Evolutionary conservation across 495 filamentous ascomycete genomes (phyloP), one percentile per base, ranked within the genome.

Genomic region (Jackrogersella minutella): DNA sequence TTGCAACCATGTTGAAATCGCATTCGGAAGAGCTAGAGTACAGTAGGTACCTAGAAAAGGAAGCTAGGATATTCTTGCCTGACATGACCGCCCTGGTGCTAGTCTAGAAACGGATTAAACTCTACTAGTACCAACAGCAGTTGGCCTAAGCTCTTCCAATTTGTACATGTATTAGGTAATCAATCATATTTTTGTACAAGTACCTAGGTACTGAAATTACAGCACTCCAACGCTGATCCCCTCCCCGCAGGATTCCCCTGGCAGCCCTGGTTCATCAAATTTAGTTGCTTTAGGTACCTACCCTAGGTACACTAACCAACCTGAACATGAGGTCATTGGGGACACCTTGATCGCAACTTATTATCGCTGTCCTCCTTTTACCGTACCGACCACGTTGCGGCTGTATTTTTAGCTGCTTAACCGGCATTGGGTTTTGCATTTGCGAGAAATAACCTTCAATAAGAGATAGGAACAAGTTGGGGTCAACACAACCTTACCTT

Each of bases 261-360:
- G 43, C 17, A 54, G 34, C 11, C 19, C 31, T 19, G 40, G 10
- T 13, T 58, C 4, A 7, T 16, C 13, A 11, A 9, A 39, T 14
- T 58, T 46, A 58, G 40, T 34, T 58, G 14, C 43, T 40, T 40
- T 13, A 17, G 21, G 24, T 16, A 31, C 10, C 22, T 8, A 7
- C 49, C 49, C n/a, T 13, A 17, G 21, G 24, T 16, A 31, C 10
- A n/a, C 22, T 8, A 7, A 40, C 49, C 41, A 33, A 62, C 28
- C 41, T 30, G 30, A 22, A 49, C 24, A 69, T 69, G 70, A 72
- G 66, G 70, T 70, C 70, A 72, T 72, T 36, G 28, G 22, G 52
- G 26, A 3, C 7, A 30, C 26, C 26, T 30, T 47, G 56, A 39
- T 39, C 41, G 16, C 16, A 41, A 28, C 49, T 14, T 24, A 16